Conservation (phyloP, 2,329 filamentous ascomycete species). For the Metarhizium guizhouense region DNA sequence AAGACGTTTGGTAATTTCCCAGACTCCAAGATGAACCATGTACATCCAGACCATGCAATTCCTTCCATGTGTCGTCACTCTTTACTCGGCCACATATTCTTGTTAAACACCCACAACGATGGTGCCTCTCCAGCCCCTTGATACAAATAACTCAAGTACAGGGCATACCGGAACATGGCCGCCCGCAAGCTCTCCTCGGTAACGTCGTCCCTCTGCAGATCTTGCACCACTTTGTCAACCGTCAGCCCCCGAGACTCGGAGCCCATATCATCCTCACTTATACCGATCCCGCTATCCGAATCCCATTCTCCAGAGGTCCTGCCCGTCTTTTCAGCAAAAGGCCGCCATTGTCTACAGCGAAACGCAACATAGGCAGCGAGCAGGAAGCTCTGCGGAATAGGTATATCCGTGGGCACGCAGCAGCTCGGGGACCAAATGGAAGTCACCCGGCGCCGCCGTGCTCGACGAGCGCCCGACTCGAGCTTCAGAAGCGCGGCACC, state of each 20-base stretch:
- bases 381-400: conserved; percentile 22
- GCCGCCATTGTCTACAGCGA: conserved; percentile 15
- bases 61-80: background rate
- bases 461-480: conserved; percentile 12
- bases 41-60: background rate
- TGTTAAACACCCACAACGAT: conserved; percentile 22
- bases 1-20: background rate
- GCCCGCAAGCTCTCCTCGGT: conserved; percentile 15
- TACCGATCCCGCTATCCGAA: conserved; percentile 7
- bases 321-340: background rate
- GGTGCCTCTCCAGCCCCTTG: conserved; percentile 16
- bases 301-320: background rate
- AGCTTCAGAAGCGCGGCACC: conserved; percentile 15
- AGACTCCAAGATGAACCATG: background rate
- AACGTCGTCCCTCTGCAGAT: conserved; percentile 14
- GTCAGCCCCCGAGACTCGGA: conserved; percentile 8
- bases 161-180: conserved; percentile 24
- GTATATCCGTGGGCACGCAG: conserved; percentile 19
- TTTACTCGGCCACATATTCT: conserved; percentile 9
- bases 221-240: conserved; percentile 6
- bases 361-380: conserved; percentile 21
- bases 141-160: conserved; percentile 25
- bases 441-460: conserved; percentile 11
- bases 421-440: conserved; percentile 28
- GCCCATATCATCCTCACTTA: conserved; percentile 3